phyloP scores from a whole-genome alignment of 371 early-diverging fungal species.

The Smittium mucronatum region DNA sequence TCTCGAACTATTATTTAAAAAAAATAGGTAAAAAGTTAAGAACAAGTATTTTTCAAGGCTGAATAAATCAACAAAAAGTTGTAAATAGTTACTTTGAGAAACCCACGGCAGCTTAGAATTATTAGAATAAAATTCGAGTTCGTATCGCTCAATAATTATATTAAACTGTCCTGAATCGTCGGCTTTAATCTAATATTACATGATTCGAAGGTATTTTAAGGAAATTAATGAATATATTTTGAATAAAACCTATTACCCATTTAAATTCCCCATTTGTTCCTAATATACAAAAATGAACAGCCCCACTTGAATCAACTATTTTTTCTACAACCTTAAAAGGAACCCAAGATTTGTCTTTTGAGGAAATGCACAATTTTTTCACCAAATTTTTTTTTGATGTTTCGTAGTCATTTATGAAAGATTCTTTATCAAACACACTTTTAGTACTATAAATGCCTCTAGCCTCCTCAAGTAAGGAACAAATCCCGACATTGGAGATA shows the following conservation, averaged over 20 bases:
- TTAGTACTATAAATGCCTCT: background rate
- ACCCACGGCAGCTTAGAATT: constrained; percentile 1
- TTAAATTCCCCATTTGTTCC: background rate
- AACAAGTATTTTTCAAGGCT: too few relatives aligned
- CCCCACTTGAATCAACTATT: constrained; percentile 4
- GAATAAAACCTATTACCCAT: constrained; percentile 6
- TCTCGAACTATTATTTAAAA: too few relatives aligned
- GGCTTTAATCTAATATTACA: too few relatives aligned
- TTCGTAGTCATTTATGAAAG: background rate
- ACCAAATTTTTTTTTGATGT: background rate
- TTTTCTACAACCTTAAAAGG: constrained; percentile 7
- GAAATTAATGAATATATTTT: background rate
- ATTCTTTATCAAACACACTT: background rate
- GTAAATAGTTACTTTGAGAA: background rate
- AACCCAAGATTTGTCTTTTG: background rate
- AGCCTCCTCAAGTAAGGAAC: constrained; percentile 1
- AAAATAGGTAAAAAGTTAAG: too few relatives aligned
- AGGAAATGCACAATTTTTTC: background rate
- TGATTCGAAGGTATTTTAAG: background rate
- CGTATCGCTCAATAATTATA: background rate
- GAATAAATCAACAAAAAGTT: background rate
- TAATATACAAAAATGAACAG: background rate
- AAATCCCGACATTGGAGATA: background rate
- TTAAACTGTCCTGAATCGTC: background rate
- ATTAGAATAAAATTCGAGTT: background rate